Evolutionary conservation across 148 eudicot species (phyloP).

Genomic region (Pharnaceum exiguum): DNA sequence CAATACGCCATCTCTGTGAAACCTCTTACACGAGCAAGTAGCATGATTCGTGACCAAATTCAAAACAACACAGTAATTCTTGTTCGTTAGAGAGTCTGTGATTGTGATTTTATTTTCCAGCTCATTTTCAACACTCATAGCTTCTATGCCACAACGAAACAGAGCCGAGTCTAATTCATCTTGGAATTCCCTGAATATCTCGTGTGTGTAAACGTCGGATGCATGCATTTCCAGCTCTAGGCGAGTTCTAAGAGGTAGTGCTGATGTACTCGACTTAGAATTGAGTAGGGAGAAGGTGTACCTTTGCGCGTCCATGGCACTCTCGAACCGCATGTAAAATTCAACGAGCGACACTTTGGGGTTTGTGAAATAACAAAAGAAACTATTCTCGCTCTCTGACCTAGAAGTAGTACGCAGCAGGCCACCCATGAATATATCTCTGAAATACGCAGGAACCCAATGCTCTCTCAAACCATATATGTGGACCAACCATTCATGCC

Average conservation of each 20-base stretch:
- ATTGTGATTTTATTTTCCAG: not conserved
- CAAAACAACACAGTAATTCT: not conserved
- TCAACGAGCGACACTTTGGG: not conserved
- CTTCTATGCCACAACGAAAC: not conserved
- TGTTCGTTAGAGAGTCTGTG: not conserved
- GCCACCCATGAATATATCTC: not conserved
- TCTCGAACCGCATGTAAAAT: not conserved
- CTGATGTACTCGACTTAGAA: not conserved
- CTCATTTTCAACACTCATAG: not conserved
- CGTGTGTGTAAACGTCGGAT: not conserved
- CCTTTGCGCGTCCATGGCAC: conserved; percentile 10
- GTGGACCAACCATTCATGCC: not conserved
- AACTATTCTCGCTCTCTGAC: not conserved
- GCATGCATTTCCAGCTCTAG: not conserved
- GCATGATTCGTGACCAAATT: not conserved
- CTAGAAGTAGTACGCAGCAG: not conserved
- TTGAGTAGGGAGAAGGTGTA: not conserved
- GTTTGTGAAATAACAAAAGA: not conserved
- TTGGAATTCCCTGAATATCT: not conserved
- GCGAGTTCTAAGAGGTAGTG: not conserved
- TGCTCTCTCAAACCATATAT: not conserved
- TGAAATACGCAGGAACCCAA: conserved; percentile 3
- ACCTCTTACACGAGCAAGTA: not conserved
- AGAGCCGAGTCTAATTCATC: not conserved
- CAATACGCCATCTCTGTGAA: not conserved